Base-by-base conservation (phyloP, 1,284 basidiomycete genomes). In the Laetiporus sulphureus region DNA sequence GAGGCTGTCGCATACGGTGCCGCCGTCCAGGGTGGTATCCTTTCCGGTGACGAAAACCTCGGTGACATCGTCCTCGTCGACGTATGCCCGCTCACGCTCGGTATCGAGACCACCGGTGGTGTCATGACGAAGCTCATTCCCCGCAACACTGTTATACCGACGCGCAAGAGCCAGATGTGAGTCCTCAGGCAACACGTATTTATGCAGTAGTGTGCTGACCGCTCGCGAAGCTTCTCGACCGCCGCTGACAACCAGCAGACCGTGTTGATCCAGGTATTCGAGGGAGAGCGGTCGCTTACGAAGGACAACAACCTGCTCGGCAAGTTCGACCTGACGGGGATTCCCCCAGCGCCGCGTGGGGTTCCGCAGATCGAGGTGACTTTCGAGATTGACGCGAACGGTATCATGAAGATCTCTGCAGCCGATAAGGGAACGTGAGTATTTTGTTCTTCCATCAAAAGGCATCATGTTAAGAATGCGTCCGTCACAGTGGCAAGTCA, bases 241-340 rank as follows among this genome's bases (percentile, higher is more conserved):
- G 91, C 90, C 36, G 88, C 90, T 46, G 91, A 95, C 66, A 95
- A 95, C 75, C 92, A 94, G 69, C 87, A 86, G 32, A 90, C 85
- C 27, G 91, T 94, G 51, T 66, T 90, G 45, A 94, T 95, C 65
- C 84, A 88, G 61, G 91, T 97, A 46, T 96, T 75, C 61, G 91
- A 96, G 75, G 92, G 93, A 65, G 92, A 96, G 71, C 90, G 92
- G 64, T 83, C 91, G 35, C 70, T 95, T 63, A 96, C 93, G 58
- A 94, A 94, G 79, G 92, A 98, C 73, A 97, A 97, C 83, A 94
- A 96, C 75, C 77, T 87, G 42, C 85, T 99, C 51, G 94, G 94
- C 69, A 93, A 94, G 67, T 97, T 98, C 60, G 94, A 97, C 68
- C 81, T 97, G 36, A 85, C 80, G 46, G 67, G 88, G 49, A 96